Percentiles rank a stretch among this genome's conserved stretches.
These are phyloP conservation scores for Tricholomella constricta DNA, from an alignment of 768 basidiomycete species.

Conservation along the genomic window DNA sequence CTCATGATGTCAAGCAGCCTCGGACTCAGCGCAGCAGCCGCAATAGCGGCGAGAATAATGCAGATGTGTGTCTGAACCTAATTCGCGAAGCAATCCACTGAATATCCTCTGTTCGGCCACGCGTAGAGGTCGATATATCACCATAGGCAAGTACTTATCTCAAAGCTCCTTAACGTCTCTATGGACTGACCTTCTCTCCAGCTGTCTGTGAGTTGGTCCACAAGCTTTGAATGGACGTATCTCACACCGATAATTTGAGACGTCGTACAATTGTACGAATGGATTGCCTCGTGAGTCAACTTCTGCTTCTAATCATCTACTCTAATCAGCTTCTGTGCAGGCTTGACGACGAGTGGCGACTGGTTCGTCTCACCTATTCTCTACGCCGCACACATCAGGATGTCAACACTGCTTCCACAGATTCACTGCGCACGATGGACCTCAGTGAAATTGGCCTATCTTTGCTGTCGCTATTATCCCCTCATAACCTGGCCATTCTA, in stretches of 20 bases:
- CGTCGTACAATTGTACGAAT: conserved; percentile 26
- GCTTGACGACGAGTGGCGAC: conserved; percentile 21
- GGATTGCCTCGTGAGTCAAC: conserved; percentile 23
- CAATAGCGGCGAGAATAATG: no score
- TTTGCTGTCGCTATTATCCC: conserved; percentile 29
- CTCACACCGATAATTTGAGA: conserved; percentile 7
- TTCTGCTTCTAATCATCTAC: neutral
- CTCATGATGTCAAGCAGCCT: no score
- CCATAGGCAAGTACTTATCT: neutral
- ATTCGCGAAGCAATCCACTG: no score
- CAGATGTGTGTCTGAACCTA: no score
- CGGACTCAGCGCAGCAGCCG: no score
- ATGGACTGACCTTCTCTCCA: neutral
- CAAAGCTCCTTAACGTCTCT: neutral
- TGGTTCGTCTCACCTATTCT: conserved; percentile 12
- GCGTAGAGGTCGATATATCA: no score
- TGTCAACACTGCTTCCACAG: conserved; percentile 9
- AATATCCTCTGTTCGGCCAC: no score
- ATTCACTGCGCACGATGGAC: conserved; percentile 24
- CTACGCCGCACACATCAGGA: neutral
- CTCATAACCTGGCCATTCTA: conserved; percentile 23
- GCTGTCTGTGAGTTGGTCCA: neutral
- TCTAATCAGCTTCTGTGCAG: conserved; percentile 9
- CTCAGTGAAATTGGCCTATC: conserved; percentile 23
- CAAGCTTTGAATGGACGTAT: no score